Percentiles rank a stretch among this genome's conserved stretches.
These are phyloP conservation scores for Tremellales sp. DNA, from an alignment of 1,284 basidiomycete genomes.

Conservation along the genomic window DNA sequence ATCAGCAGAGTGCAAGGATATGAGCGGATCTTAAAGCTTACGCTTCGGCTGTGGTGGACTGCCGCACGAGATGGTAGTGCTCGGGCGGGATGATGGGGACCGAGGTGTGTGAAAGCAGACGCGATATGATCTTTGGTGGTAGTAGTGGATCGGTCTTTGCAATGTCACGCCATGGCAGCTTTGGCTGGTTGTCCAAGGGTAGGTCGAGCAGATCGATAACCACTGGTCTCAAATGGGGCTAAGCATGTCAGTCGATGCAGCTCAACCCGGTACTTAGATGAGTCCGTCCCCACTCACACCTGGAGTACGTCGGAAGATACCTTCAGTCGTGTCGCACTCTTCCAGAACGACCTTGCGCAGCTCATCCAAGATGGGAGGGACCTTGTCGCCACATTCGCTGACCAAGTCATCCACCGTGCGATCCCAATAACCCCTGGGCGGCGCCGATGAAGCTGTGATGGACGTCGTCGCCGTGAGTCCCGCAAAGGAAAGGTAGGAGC, in stretches of 20 bases:
- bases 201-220: constrained; percentile 25
- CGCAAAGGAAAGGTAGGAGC: constrained; percentile 13
- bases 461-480: background rate
- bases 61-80: constrained; percentile 21
- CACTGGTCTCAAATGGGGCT: constrained; percentile 18
- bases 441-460: background rate
- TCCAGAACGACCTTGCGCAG: constrained; percentile 26
- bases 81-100: constrained; percentile 16
- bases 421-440: constrained; percentile 19
- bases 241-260: no score
- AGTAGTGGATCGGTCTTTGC: constrained; percentile 31
- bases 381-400: constrained; percentile 12
- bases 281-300: no score
- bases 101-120: constrained; percentile 13
- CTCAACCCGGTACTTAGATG: no score
- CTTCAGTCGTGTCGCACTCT: constrained; percentile 27
- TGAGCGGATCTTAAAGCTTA: constrained; percentile 7
- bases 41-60: constrained; percentile 9
- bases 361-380: constrained; percentile 20
- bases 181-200: constrained; percentile 23
- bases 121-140: constrained; percentile 28
- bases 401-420: constrained; percentile 16
- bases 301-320: constrained; percentile 34
- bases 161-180: constrained; percentile 30
- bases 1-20: background rate